These are phyloP conservation scores for Polytrichum commune DNA, from an alignment of 225 moss, liverwort and hornwort species.

Conservation along the genomic window DNA sequence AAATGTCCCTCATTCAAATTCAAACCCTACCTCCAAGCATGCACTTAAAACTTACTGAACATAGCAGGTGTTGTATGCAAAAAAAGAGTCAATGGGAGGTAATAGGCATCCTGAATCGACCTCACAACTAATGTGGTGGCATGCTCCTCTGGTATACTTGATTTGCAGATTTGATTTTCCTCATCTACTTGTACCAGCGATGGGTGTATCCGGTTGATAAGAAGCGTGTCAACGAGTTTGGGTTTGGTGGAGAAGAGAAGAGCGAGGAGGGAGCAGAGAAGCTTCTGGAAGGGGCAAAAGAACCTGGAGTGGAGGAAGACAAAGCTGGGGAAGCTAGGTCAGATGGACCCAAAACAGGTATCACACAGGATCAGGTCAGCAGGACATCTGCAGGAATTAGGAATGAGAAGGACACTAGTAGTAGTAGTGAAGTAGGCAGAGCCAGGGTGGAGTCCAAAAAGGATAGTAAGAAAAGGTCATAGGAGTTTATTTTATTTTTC, in stretches of 20 bases:
- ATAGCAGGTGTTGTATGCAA: too few species aligned
- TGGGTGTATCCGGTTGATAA: slow-evolving; percentile 93
- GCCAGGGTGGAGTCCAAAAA: slow-evolving; percentile 16
- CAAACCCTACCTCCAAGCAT: too few species aligned
- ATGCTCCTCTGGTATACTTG: not conserved
- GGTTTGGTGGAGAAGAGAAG: slow-evolving; percentile 74
- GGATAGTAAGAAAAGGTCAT: slow-evolving; percentile 51
- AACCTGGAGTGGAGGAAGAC: slow-evolving; percentile 21
- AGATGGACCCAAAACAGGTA: slow-evolving; percentile 32
- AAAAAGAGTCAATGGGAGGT: too few species aligned
- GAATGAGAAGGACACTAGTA: slow-evolving; percentile 32
- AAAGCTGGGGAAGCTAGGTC: slow-evolving; percentile 49
- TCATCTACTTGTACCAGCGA: slow-evolving; percentile 87
- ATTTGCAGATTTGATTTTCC: slow-evolving; percentile 75
- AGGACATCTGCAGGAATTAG: slow-evolving; percentile 53
- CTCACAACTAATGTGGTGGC: not conserved
- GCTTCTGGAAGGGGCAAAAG: slow-evolving; percentile 34
- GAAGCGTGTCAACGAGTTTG: slow-evolving; percentile 93
- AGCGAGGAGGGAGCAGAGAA: slow-evolving; percentile 34
- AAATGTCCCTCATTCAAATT: too few species aligned
- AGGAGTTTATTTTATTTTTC: slow-evolving; percentile 17
- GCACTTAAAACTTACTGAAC: too few species aligned
- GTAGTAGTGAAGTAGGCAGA: not conserved
- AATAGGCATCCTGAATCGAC: too few species aligned
- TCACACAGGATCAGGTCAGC: slow-evolving; percentile 57